phyloP scores from a whole-genome alignment of 1,284 basidiomycete species.

The Ceratobasidium sp. region DNA sequence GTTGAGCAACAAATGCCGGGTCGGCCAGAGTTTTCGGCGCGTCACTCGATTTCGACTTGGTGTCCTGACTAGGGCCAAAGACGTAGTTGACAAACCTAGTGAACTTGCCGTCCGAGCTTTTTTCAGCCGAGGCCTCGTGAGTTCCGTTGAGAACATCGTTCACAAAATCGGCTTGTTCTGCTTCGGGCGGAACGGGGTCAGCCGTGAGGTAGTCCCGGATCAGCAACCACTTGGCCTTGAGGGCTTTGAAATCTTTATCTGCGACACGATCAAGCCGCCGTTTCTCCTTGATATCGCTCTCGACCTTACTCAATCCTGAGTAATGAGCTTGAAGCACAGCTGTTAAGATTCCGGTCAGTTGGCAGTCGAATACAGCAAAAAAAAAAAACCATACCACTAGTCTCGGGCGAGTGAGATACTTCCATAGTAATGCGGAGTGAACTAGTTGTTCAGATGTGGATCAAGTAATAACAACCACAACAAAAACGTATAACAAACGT shows the following conservation, averaged over 20 bases:
- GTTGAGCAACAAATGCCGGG: constrained; percentile 10
- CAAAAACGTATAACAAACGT: background rate
- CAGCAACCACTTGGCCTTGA: constrained; percentile 30
- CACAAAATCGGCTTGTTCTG: constrained; percentile 21
- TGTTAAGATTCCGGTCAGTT: background rate
- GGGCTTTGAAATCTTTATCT: constrained; percentile 20
- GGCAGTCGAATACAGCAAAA: too few relatives aligned
- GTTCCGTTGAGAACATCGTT: constrained; percentile 31
- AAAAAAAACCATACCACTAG: constrained; percentile 19
- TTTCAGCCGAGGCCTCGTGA: too few relatives aligned
- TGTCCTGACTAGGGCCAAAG: too few relatives aligned
- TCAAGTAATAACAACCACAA: background rate
- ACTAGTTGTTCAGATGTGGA: too few relatives aligned
- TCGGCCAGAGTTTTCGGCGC: background rate
- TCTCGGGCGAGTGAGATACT: constrained; percentile 8
- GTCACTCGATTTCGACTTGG: background rate
- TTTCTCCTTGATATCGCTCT: constrained; percentile 1
- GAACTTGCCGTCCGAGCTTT: too few relatives aligned
- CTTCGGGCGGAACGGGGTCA: background rate
- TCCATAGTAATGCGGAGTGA: constrained; percentile 7
- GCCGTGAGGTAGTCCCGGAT: constrained; percentile 16
- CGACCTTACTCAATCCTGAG: constrained; percentile 5
- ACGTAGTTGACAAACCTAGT: too few relatives aligned
- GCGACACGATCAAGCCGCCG: background rate
- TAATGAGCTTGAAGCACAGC: constrained; percentile 20